Conservation (phyloP, 805 yeast species). For the Yamadazyma tumulicola region DNA sequence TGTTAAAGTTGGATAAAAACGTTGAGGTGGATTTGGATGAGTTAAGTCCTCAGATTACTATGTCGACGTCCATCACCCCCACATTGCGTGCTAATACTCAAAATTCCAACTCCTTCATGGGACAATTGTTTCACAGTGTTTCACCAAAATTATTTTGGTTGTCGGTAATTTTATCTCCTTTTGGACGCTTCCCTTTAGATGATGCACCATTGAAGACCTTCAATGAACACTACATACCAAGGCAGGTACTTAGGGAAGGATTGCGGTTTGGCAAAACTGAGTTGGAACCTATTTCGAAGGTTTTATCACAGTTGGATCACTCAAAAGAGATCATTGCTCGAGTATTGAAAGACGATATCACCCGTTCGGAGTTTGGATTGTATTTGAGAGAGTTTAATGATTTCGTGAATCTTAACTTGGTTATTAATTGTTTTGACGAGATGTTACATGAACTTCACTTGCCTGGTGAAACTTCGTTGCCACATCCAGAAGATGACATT, state of each 20-base stretch:
- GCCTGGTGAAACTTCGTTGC: slow-evolving; percentile 5
- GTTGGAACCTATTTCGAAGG: slow-evolving; percentile 45
- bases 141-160: slow-evolving; percentile 41
- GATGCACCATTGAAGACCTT: slow-evolving; percentile 36
- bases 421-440: slow-evolving; percentile 35
- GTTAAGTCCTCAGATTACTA: slow-evolving; percentile 7
- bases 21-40: not conserved
- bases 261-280: slow-evolving; percentile 60
- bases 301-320: slow-evolving; percentile 6
- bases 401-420: slow-evolving; percentile 44
- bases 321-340: slow-evolving; percentile 22
- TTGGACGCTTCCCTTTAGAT: slow-evolving; percentile 33
- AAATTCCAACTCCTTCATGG: not conserved
- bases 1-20: slow-evolving; percentile 1
- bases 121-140: slow-evolving; percentile 7
- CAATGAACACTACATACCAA: slow-evolving; percentile 37
- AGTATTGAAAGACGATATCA: slow-evolving; percentile 15
- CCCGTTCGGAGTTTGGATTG: slow-evolving; percentile 59
- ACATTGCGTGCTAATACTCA: slow-evolving; percentile 1
- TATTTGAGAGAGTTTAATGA: slow-evolving; percentile 53
- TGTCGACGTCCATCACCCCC: slow-evolving; percentile 20
- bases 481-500: slow-evolving; percentile 2
- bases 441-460: slow-evolving; percentile 12
- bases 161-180: slow-evolving; percentile 48
- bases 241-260: slow-evolving; percentile 62